Evolutionary conservation across 2,329 filamentous ascomycete genomes (phyloP).

Genomic region (Aureobasidium musti): DNA sequence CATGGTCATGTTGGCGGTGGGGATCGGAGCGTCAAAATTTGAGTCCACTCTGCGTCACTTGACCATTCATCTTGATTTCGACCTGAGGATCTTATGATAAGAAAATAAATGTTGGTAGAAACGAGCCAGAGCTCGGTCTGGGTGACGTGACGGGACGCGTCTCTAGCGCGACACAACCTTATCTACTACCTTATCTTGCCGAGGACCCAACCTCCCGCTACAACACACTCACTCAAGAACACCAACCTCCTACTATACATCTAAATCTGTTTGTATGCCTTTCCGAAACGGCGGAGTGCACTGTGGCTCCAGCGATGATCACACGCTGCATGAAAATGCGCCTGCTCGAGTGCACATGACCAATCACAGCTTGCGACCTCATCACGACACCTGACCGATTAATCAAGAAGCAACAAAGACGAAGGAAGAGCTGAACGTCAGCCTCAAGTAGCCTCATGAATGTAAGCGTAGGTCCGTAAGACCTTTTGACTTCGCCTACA

Average conservation of each 20-base stretch:
- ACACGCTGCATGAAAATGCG: slow-evolving; percentile 12
- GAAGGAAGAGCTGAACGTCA: slow-evolving; percentile 6
- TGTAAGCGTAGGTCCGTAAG: background rate
- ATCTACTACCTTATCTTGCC: background rate
- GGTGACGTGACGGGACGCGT: slow-evolving; percentile 10
- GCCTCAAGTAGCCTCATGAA: background rate
- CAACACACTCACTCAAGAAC: background rate
- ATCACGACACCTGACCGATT: slow-evolving; percentile 24
- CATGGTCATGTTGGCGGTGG: too few relatives aligned
- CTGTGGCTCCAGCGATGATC: slow-evolving; percentile 11
- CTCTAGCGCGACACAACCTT: slow-evolving; percentile 5
- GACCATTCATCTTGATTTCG: too few relatives aligned
- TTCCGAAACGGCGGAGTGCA: background rate
- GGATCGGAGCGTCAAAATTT: too few relatives aligned
- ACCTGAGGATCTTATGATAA: too few relatives aligned
- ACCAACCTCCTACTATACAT: background rate
- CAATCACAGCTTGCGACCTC: slow-evolving; percentile 19
- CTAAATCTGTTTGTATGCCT: background rate
- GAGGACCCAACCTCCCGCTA: background rate
- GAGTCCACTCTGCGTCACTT: too few relatives aligned
- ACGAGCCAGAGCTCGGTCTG: too few relatives aligned
- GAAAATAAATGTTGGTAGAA: too few relatives aligned
- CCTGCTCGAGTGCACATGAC: slow-evolving; percentile 7
- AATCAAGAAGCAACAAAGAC: background rate
- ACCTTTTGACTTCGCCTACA: background rate